Evolutionary conservation across 495 filamentous ascomycete species (phyloP).

Genomic region (Sordaria brevicollis): DNA sequence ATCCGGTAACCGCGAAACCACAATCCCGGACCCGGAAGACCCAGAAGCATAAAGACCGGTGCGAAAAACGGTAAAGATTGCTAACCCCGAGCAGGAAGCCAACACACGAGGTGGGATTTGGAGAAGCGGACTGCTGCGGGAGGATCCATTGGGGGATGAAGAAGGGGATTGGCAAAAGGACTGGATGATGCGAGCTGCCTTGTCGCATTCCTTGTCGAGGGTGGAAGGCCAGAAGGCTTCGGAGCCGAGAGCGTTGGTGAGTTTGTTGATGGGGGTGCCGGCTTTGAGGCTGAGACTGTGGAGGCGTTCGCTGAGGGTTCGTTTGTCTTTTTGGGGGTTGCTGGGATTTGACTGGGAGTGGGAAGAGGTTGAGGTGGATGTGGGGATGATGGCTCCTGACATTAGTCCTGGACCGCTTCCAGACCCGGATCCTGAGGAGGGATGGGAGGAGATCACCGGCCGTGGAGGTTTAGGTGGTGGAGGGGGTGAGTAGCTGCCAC

Average conservation of each 20-base stretch:
- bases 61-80: constrained; percentile 79
- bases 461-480: constrained; percentile 5
- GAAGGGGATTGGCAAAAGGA: constrained; percentile 68
- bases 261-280: constrained; percentile 60
- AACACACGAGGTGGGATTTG: constrained; percentile 68
- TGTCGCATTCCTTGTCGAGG: constrained; percentile 66
- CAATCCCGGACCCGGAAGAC: constrained; percentile 62
- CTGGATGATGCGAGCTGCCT: constrained; percentile 68
- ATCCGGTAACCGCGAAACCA: constrained; percentile 58
- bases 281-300: constrained; percentile 20
- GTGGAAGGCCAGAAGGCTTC: constrained; percentile 78
- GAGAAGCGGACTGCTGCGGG: constrained; percentile 32
- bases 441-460: not conserved
- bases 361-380: not conserved
- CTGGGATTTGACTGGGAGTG: not conserved
- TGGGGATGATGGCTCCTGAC: not conserved
- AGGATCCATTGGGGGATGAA: not conserved
- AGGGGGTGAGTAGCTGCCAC: not conserved
- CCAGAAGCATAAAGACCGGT: constrained; percentile 74
- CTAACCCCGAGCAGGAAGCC: constrained; percentile 59
- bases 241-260: constrained; percentile 61
- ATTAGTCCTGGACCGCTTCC: not conserved
- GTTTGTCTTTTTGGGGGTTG: constrained; percentile 5
- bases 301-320: constrained; percentile 16
- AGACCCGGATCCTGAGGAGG: not conserved